phyloP scores from a whole-genome alignment of 2,329 filamentous ascomycete genomes.

The Saccharata proteae region DNA sequence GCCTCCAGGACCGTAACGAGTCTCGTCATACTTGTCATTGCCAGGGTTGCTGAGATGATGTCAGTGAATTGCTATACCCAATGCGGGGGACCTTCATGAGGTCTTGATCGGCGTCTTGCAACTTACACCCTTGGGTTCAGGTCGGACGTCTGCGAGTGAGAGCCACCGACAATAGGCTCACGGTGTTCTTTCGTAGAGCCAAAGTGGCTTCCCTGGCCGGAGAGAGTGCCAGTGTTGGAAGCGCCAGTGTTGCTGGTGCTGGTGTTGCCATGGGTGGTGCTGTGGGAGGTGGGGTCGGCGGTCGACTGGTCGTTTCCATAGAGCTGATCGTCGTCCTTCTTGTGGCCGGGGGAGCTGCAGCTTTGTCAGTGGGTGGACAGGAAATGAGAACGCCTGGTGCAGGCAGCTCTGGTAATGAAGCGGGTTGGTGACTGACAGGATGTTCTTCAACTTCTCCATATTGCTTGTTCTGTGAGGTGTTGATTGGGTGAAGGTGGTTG shows the following conservation, averaged over 20 bases:
- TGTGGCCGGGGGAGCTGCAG: slow-evolving; percentile 16
- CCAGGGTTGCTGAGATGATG: background rate
- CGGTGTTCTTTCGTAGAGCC: slow-evolving; percentile 6
- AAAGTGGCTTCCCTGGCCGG: slow-evolving; percentile 16
- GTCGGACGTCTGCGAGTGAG: no score
- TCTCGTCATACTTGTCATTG: background rate
- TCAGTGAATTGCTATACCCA: no score
- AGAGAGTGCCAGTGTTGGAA: slow-evolving; percentile 6
- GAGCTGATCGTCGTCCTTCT: slow-evolving; percentile 25
- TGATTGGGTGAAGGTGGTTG: background rate
- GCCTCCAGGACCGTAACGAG: background rate
- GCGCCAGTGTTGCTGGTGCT: no score
- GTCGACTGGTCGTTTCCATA: slow-evolving; percentile 13
- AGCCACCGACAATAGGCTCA: no score
- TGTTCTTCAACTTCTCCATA: slow-evolving; percentile 35
- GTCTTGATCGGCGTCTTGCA: no score
- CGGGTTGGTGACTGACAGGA: slow-evolving; percentile 22
- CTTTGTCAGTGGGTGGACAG: slow-evolving; percentile 2
- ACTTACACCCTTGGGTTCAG: no score
- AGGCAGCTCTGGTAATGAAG: slow-evolving; percentile 1
- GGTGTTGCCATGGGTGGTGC: background rate
- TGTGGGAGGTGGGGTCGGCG: slow-evolving; percentile 1
- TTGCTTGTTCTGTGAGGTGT: slow-evolving; percentile 4
- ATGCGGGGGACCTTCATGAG: no score
- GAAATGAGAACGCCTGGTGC: no score